Evolutionary conservation across 495 filamentous ascomycete species (phyloP), one percentile per base, ranked within the genome.

Genomic region (Aspergillus hancockii): DNA sequence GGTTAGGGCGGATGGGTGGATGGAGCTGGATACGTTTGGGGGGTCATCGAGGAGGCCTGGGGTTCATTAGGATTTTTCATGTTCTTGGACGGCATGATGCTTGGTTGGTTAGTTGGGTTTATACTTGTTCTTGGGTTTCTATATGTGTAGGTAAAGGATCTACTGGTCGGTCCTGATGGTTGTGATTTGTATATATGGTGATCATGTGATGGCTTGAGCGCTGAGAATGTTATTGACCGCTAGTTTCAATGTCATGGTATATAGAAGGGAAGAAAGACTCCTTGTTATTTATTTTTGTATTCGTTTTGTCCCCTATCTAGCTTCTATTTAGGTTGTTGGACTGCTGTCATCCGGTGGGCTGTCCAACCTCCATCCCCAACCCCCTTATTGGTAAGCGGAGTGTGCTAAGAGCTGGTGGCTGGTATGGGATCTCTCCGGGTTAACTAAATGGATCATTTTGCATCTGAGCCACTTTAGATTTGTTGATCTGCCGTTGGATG

Each of bases 11-110:
- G 31, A 57, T 47, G 49, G 40, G 14, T 54, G 19, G 49, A 41
- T 52, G 54, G 22, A 49, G 50, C 23, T 43, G 56, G 45, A 54
- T 19, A 21, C 43, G 22, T 32, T 58, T 38, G 45, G 34, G 8
- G 23, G 25, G 25, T 28, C 30, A 10, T 8, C 16, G 38, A 16
- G 23, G 40, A 43, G 47, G 22, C 28, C 22, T 1, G 19, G 4
- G 6, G 13, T 47, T 47, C 2, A n/a, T n/a, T 41, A 6, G 7
- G 5, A 6, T 2, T n/a, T 3, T 41, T 18, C 13, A n/a, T 16
- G 23, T 45, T 36, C 21, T 45, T 18, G n/a, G 22, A 19, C 7
- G 1, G 25, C 3, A 47, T 47, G 6, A 3, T 47, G 1, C 8
- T 47, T 12, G 5, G 9, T 22, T 47, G 43, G 18, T 1, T 47